Percentiles rank a stretch among this genome's conserved stretches.
phyloP scores from a whole-genome alignment of 768 basidiomycete genomes.

The Mycena albidolilacea region DNA sequence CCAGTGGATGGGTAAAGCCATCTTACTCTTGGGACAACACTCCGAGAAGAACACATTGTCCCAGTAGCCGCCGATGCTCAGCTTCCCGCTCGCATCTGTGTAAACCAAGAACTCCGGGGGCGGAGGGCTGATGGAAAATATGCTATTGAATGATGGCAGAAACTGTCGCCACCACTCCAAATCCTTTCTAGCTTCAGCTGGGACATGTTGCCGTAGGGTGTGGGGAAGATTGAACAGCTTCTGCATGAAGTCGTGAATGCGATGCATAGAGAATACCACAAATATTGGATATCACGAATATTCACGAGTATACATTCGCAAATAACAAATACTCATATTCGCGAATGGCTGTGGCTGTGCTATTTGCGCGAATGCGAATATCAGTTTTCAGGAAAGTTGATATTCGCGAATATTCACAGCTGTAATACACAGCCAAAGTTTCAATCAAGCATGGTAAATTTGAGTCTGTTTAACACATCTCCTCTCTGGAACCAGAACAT shows the following conservation, averaged over 20 bases:
- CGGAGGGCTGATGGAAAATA: conserved; percentile 36
- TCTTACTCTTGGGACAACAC: conserved; percentile 31
- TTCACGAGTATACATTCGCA: too few relatives aligned
- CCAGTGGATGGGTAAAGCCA: conserved; percentile 41
- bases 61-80: conserved; percentile 37
- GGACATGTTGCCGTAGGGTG: background rate
- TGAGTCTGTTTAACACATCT: too few relatives aligned
- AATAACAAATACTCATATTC: too few relatives aligned
- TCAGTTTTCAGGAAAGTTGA: too few relatives aligned
- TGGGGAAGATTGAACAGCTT: background rate
- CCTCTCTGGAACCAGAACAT: too few relatives aligned
- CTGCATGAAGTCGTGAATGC: conserved; percentile 10
- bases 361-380: too few relatives aligned
- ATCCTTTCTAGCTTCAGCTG: background rate
- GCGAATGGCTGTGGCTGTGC: too few relatives aligned
- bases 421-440: too few relatives aligned
- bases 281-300: too few relatives aligned
- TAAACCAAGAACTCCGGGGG: conserved; percentile 13
- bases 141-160: conserved; percentile 39
- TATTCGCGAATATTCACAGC: too few relatives aligned
- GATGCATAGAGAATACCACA: conserved; percentile 4
- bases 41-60: conserved; percentile 38
- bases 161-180: background rate
- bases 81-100: conserved; percentile 30
- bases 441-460: too few relatives aligned